Percentiles rank a stretch among this genome's conserved stretches.
Conservation (phyloP, 257 asterid species). For the Cynanchum wilfordii region DNA sequence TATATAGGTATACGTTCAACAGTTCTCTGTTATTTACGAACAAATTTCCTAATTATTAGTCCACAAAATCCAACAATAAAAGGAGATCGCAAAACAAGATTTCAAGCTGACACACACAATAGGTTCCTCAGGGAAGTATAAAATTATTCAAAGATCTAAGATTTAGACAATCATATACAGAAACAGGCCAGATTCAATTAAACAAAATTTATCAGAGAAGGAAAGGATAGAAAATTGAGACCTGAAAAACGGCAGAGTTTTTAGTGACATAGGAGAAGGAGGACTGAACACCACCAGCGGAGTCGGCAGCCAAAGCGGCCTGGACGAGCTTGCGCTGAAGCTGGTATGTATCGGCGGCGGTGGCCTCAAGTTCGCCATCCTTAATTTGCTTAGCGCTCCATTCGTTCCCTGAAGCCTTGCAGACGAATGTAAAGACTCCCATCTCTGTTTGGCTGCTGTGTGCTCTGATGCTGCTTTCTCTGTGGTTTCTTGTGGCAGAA, state of each 20-base stretch:
- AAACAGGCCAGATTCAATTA: not conserved
- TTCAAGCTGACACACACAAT: not conserved
- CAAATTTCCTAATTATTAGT: not conserved
- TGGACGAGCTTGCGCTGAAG: conserved; percentile 86
- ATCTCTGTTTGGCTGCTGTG: conserved; percentile 17
- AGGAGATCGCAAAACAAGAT: not conserved
- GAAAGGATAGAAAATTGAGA: not conserved
- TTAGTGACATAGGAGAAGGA: conserved; percentile 69
- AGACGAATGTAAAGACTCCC: conserved; percentile 68
- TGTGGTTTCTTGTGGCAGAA: not conserved
- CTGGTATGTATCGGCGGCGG: conserved; percentile 40
- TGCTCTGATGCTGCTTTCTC: not conserved
- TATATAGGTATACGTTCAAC: not conserved
- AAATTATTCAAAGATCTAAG: not conserved
- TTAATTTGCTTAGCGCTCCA: conserved; percentile 56
- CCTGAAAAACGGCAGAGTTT: conserved; percentile 86
- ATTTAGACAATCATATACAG: not conserved
- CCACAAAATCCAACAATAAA: not conserved
- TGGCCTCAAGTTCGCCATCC: conserved; percentile 53
- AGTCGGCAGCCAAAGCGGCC: conserved; percentile 54
- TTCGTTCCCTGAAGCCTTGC: conserved; percentile 35
- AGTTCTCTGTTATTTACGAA: not conserved
- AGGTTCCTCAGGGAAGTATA: not conserved
- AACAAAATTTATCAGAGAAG: not conserved
- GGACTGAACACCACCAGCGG: conserved; percentile 72